Evolutionary conservation across 1,139 yeast species (phyloP).

Genomic region (Suhomyces bolitotheri): DNA sequence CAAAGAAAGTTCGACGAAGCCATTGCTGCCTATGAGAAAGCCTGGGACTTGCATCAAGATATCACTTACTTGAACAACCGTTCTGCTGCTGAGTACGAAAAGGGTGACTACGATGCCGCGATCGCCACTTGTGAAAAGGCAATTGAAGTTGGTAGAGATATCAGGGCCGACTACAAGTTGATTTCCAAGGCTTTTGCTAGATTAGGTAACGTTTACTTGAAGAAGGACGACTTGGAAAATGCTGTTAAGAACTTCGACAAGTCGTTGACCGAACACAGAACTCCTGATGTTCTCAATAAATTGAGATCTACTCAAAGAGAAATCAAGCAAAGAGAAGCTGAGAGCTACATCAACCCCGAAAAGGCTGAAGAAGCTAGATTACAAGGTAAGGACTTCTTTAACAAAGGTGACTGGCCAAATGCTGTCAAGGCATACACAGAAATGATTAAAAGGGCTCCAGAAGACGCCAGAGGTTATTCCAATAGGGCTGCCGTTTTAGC

Average conservation of each 20-base stretch:
- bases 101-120: constrained; percentile 86
- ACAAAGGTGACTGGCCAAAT: constrained; percentile 93
- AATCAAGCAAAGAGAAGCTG: constrained; percentile 73
- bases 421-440: constrained; percentile 95
- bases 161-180: constrained; percentile 87
- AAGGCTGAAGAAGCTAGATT: constrained; percentile 95
- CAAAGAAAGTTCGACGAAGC: constrained; percentile 91
- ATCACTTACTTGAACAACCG: constrained; percentile 93
- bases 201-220: constrained; percentile 79
- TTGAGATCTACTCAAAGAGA: constrained; percentile 86
- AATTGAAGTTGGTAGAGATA: constrained; percentile 83
- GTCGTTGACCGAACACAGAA: constrained; percentile 95
- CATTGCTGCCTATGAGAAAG: constrained; percentile 77
- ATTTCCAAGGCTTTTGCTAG: constrained; percentile 94
- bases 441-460: constrained; percentile 94
- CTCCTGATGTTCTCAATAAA: constrained; percentile 88
- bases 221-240: constrained; percentile 65
- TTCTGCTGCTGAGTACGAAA: constrained; percentile 97
- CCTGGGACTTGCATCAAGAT: constrained; percentile 81
- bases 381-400: constrained; percentile 85
- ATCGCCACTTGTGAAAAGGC: constrained; percentile 80
- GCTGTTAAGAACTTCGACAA: constrained; percentile 85
- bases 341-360: constrained; percentile 80
- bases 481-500: constrained; percentile 97
- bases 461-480: constrained; percentile 95